Conservation (phyloP, 1,284 basidiomycete genomes). For the Vanrija sp. region DNA sequence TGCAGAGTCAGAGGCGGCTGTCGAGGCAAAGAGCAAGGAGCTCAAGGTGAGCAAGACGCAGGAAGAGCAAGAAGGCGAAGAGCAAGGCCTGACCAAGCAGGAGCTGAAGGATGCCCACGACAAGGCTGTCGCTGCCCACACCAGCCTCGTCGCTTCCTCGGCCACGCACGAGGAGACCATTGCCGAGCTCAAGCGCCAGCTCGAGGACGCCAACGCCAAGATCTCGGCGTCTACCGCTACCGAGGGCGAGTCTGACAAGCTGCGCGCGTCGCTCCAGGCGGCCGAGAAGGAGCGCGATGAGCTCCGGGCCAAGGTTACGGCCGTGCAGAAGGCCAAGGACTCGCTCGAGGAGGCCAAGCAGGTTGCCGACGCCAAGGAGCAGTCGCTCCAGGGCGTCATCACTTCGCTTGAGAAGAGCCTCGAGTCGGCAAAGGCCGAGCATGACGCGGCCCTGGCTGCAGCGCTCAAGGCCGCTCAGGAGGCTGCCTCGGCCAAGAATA, state of each 20-base stretch:
- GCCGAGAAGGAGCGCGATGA: conserved; percentile 15
- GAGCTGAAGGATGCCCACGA: conserved; percentile 21
- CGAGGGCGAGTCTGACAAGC: conserved; percentile 1
- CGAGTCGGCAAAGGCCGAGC: background rate
- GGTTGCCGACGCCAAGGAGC: background rate
- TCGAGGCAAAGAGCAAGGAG: conserved; percentile 14
- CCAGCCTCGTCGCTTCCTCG: conserved; percentile 18
- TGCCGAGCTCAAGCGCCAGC: conserved; percentile 19
- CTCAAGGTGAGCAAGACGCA: conserved; percentile 11
- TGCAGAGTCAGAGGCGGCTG: conserved; percentile 3
- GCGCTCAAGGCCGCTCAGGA: conserved; percentile 2
- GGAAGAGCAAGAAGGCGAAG: background rate
- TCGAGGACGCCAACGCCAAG: conserved; percentile 17
- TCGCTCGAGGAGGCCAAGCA: background rate
- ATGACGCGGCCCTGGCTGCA: background rate
- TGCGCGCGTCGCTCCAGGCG: conserved; percentile 6
- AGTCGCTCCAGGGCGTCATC: conserved; percentile 8
- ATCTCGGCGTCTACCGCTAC: conserved; percentile 3
- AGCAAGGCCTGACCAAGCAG: conserved; percentile 1
- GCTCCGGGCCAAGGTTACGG: conserved; percentile 15
- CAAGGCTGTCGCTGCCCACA: conserved; percentile 17
- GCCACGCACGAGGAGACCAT: conserved; percentile 18
- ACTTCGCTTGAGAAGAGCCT: conserved; percentile 4
- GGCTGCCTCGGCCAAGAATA: background rate
- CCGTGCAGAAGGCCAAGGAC: conserved; percentile 5